These are phyloP conservation scores for Xylariaceae sp. DNA, from an alignment of 2,329 filamentous ascomycete species.

Conservation along the genomic window DNA sequence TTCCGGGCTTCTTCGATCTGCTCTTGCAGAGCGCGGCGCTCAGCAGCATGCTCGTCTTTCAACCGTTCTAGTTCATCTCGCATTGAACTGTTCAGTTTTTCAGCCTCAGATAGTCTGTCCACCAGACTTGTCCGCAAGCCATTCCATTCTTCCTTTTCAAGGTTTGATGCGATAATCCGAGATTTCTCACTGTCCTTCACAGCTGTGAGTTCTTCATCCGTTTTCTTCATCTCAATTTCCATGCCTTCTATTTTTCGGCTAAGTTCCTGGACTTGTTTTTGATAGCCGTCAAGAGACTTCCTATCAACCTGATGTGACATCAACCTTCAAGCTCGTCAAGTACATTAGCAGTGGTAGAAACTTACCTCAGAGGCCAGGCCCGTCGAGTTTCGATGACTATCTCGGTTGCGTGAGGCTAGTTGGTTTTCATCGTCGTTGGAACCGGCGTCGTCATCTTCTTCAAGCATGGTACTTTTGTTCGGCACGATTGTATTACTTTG, in stretches of 20 bases:
- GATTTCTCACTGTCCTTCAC: constrained; percentile 57
- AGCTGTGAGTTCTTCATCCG: constrained; percentile 64
- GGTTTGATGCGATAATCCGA: constrained; percentile 46
- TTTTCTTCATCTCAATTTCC: constrained; percentile 65
- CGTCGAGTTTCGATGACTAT: constrained; percentile 35
- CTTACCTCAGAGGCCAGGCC: constrained; percentile 40
- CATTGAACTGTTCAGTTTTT: constrained; percentile 73
- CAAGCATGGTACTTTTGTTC: constrained; percentile 96
- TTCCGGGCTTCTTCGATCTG: constrained; percentile 56
- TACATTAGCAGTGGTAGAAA: not conserved
- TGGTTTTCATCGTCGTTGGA: constrained; percentile 58
- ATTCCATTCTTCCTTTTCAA: constrained; percentile 68
- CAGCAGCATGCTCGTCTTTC: constrained; percentile 61
- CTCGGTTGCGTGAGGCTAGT: constrained; percentile 52
- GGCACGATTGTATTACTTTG: constrained; percentile 95
- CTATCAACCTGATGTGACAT: constrained; percentile 54
- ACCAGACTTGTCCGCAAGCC: constrained; percentile 65
- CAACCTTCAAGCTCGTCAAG: constrained; percentile 4
- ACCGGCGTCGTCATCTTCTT: constrained; percentile 75
- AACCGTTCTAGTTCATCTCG: constrained; percentile 74
- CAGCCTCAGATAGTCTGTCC: constrained; percentile 66
- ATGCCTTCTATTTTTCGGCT: constrained; percentile 68
- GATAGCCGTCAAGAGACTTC: constrained; percentile 73
- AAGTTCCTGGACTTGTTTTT: constrained; percentile 70
- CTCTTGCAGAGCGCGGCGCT: constrained; percentile 58